Conservation (phyloP, 345 rosid species). For the Sisymbrium altissimum region DNA sequence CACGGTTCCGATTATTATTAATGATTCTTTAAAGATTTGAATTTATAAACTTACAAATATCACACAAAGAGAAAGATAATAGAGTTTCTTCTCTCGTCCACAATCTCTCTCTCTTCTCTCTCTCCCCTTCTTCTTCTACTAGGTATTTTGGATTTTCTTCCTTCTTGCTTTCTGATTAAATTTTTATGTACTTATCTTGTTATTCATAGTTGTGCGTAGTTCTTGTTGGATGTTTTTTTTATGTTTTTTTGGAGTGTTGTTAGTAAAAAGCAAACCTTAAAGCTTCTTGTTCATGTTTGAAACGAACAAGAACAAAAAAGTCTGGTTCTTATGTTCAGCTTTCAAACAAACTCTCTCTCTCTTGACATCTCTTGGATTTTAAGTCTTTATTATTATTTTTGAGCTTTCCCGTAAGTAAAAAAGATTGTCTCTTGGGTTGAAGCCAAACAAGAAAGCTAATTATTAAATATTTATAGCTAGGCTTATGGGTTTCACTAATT, state of each 20-base stretch:
- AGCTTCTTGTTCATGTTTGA: conserved; percentile 26
- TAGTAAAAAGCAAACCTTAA: conserved; percentile 37
- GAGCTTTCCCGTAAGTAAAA: conserved; percentile 5
- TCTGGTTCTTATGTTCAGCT: conserved; percentile 28
- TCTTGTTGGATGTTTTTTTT: conserved; percentile 19
- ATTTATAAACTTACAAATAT: conserved; percentile 21
- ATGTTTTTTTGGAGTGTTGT: conserved; percentile 38
- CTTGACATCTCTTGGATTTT: conserved; percentile 14
- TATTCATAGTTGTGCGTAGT: conserved; percentile 5
- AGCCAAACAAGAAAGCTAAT: conserved; percentile 41
- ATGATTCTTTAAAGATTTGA: not conserved
- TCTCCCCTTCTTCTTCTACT: conserved; percentile 6
- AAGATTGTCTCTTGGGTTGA: conserved; percentile 61
- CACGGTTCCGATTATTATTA: conserved; percentile 35
- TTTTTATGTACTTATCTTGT: conserved; percentile 2
- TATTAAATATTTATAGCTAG: not conserved
- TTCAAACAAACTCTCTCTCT: conserved; percentile 13
- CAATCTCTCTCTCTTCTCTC: conserved; percentile 26
- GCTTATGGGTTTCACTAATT: conserved; percentile 19
- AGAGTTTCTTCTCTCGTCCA: conserved; percentile 48
- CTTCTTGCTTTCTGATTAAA: conserved; percentile 1
- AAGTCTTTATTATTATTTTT: conserved; percentile 16
- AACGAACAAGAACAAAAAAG: conserved; percentile 33
- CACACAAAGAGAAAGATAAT: conserved; percentile 28
- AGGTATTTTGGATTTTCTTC: conserved; percentile 21